Evolutionary conservation across 1,284 basidiomycete genomes (phyloP), one percentile per base, ranked within the genome.

Genomic region (Ustilago nuda): DNA sequence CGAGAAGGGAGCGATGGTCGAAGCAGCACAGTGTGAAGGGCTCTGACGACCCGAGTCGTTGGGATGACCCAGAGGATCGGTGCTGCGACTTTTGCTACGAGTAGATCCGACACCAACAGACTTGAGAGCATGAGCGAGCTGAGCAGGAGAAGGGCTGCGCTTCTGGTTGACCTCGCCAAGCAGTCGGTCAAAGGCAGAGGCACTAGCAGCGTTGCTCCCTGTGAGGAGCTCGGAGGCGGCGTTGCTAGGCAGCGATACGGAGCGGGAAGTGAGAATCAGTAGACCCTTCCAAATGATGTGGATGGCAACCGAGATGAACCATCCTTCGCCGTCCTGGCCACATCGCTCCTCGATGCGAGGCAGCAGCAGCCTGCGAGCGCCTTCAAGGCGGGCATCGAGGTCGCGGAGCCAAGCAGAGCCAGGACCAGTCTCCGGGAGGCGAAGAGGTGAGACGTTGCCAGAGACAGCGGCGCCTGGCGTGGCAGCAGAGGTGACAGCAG

Each of bases 201-300:
- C 55, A 46, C 71, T 73, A 30, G 71, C 75, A 23, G 68, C 68
- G 19, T 71, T 76, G 73, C 65, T 66, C 13, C 61, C 68, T 17
- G 65, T 45, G 12, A 69, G 63, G 4, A 66, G 50, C 59, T 66
- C 59, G 41, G 58, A 56, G n/a, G 71, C 61, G 12, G 65, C 62
- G 52, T 72, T 73, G 61, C 50, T 65, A 15, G 75, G 71, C 19
- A 77, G 56, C 8, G 71, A 70, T 35, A 82, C 78, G 15, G 73
- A 79, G 23, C 80, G 71, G 2, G 82, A 70, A 17, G 82, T 83
- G 37, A 85, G 72, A 46, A 80, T 65, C 53, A 85, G 50, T 4
- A 85, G 72, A 8, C 80, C 84, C 43, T 85, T 85, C 84, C 84
- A 85, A 62, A 85, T 82, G 50, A 76, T 36, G 56, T 85, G 82